Conservation (phyloP, 2,329 filamentous ascomycete species). For the Pyricularia sp. region DNA sequence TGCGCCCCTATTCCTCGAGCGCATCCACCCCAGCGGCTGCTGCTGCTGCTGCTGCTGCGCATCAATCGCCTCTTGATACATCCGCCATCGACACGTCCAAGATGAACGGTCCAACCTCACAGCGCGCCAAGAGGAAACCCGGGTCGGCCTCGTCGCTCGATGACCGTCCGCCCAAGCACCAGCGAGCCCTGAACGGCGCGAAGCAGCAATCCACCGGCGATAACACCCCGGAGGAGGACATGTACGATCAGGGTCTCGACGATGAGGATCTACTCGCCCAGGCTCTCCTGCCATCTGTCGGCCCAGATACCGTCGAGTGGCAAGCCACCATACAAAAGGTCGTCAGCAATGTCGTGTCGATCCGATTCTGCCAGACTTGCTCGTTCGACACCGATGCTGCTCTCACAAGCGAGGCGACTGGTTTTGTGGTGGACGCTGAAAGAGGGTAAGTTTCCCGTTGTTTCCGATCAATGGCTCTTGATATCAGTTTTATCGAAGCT, state of each 20-base stretch:
- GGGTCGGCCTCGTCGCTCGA: slow-evolving; percentile 9
- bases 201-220: slow-evolving; percentile 11
- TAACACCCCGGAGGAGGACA: slow-evolving; percentile 11
- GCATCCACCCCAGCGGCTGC: neutral
- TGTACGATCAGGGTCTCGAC: slow-evolving; percentile 5
- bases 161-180: slow-evolving; percentile 13
- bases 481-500: neutral
- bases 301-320: slow-evolving; percentile 42
- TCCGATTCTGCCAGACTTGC: slow-evolving; percentile 95
- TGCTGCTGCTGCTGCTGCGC: neutral
- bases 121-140: slow-evolving; percentile 15
- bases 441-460: slow-evolving; percentile 47
- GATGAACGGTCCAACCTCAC: slow-evolving; percentile 12
- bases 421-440: slow-evolving; percentile 93
- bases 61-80: neutral
- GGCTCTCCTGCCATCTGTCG: slow-evolving; percentile 12
- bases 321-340: slow-evolving; percentile 90
- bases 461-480: neutral
- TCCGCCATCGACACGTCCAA: neutral
- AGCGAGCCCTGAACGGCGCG: slow-evolving; percentile 11
- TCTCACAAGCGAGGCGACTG: slow-evolving; percentile 87
- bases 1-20: neutral
- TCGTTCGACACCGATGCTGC: slow-evolving; percentile 97
- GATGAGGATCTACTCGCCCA: slow-evolving; percentile 7
- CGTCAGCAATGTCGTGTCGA: slow-evolving; percentile 92